These are phyloP conservation scores for Paramecium sexaurelia DNA, from an alignment of 73 alveolate genomes.

Conservation along the genomic window DNA sequence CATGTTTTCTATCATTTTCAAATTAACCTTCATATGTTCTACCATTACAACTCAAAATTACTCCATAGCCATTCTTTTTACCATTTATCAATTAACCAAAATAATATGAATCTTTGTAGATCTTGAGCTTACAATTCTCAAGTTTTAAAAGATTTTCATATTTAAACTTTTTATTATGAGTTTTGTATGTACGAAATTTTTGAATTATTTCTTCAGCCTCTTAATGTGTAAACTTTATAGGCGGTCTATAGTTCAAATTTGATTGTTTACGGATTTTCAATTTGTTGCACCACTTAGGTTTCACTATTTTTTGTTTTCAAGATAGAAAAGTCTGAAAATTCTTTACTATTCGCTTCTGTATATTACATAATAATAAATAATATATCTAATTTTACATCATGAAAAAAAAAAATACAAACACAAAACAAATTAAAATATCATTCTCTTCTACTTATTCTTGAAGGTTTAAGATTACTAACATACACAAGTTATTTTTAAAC, in stretches of 20 bases:
- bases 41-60: slow-evolving; percentile 48
- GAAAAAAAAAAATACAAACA: background rate
- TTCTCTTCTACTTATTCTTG: background rate
- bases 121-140: slow-evolving; percentile 14
- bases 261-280: slow-evolving; percentile 21
- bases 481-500: background rate
- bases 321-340: background rate
- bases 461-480: background rate
- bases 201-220: slow-evolving; percentile 38
- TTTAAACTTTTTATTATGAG: background rate
- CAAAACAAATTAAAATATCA: background rate
- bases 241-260: background rate
- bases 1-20: slow-evolving; percentile 71
- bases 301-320: background rate
- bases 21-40: slow-evolving; percentile 64
- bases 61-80: slow-evolving; percentile 53
- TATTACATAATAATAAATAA: background rate
- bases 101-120: slow-evolving; percentile 19
- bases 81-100: slow-evolving; percentile 49
- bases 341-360: background rate
- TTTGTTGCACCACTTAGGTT: background rate
- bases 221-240: background rate
- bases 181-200: background rate
- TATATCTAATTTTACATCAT: background rate
- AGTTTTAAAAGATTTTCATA: background rate